Percentiles rank a stretch among this genome's conserved stretches.
Conservation (phyloP, 805 yeast species). For the Ogataea nakhonphanomensis region DNA sequence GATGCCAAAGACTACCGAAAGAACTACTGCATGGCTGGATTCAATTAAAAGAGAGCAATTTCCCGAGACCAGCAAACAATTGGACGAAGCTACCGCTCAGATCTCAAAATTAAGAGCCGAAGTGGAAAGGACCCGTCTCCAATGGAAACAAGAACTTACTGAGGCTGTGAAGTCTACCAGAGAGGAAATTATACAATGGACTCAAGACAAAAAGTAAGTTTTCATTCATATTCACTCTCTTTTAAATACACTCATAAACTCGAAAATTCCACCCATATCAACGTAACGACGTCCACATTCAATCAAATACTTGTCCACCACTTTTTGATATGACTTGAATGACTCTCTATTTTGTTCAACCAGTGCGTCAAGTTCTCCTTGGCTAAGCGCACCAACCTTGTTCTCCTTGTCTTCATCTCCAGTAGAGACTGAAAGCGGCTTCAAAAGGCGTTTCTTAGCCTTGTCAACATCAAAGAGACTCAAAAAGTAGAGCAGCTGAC, state of each 20-base stretch:
- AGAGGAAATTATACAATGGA: conserved; percentile 7
- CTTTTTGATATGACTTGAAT: conserved; percentile 50
- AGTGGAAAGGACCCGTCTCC: conserved; percentile 2
- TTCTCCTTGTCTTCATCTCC: conserved; percentile 20
- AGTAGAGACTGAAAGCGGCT: conserved; percentile 43
- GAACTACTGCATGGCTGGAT: conserved; percentile 28
- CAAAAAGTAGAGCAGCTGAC: conserved; percentile 76
- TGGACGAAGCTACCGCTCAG: conserved; percentile 12
- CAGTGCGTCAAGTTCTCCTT: conserved; percentile 64
- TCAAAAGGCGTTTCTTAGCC: conserved; percentile 55
- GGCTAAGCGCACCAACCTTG: conserved; percentile 27
- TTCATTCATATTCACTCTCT: conserved; percentile 7
- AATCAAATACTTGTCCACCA: conserved; percentile 67
- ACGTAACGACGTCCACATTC: conserved; percentile 90
- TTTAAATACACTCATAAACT: conserved; percentile 24
- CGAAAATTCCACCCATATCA: conserved; percentile 76
- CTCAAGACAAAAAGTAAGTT: conserved; percentile 4
- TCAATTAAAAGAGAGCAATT: conserved; percentile 33
- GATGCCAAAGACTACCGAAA: conserved; percentile 49
- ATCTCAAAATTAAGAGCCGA: conserved; percentile 3
- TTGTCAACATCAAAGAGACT: conserved; percentile 79
- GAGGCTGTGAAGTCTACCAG: conserved; percentile 8
- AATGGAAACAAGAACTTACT: conserved; percentile 2
- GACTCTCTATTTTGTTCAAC: conserved; percentile 74
- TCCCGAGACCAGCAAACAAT: conserved; percentile 35